Evolutionary conservation across 78 protist species (phyloP).

Genomic region (Pigoraptor vietnamica): DNA sequence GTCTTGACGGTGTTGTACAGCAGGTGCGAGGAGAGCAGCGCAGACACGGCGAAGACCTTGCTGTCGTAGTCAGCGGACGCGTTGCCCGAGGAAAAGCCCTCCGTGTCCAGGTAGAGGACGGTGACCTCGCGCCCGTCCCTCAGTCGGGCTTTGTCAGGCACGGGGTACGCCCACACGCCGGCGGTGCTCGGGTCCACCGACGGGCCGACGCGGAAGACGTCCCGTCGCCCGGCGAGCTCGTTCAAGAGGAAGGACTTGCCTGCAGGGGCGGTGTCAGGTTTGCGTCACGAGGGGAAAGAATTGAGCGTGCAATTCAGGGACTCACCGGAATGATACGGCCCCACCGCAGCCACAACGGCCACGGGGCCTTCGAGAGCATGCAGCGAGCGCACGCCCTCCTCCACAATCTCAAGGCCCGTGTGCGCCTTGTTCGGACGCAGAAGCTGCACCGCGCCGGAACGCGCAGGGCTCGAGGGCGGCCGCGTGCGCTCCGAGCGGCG

Average conservation of each 20-base stretch:
- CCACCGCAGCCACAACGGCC: not conserved
- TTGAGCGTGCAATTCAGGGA: too few species aligned
- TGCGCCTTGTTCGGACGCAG: not conserved
- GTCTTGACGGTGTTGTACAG: conserved; percentile 18
- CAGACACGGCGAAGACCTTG: conserved; percentile 15
- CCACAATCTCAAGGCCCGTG: conserved; percentile 4
- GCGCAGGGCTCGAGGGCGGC: too few species aligned
- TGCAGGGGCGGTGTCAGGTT: not conserved
- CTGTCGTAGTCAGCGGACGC: conserved; percentile 8
- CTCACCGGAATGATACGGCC: not conserved
- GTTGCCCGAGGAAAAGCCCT: not conserved
- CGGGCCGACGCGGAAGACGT: conserved; percentile 8
- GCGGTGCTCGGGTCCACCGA: conserved; percentile 16
- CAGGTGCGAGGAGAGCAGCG: conserved; percentile 7
- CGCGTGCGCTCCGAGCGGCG: too few species aligned
- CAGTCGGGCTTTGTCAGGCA: not conserved
- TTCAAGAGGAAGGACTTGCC: conserved; percentile 36
- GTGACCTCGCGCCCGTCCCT: not conserved
- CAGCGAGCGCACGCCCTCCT: not conserved
- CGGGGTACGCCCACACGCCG: conserved; percentile 18
- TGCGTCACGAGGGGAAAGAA: too few species aligned
- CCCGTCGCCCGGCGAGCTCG: conserved; percentile 15
- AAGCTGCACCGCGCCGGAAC: not conserved
- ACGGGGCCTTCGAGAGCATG: not conserved
- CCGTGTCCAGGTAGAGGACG: conserved; percentile 14